Percentiles rank a stretch among this genome's conserved stretches.
These are phyloP conservation scores for Microcos paniculata DNA, from an alignment of 345 rosid genomes.

Conservation along the genomic window DNA sequence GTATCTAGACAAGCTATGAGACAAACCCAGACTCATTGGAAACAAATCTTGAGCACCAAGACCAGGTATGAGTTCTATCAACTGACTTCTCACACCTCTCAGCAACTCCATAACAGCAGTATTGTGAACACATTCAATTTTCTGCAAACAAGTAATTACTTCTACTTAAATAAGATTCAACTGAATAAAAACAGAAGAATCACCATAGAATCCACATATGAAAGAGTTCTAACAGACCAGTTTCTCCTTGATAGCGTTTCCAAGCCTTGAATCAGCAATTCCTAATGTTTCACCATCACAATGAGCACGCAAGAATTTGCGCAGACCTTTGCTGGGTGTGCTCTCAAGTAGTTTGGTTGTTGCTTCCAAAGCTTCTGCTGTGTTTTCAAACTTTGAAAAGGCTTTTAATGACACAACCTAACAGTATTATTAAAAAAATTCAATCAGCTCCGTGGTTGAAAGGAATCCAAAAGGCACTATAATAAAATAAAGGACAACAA, in stretches of 20 bases:
- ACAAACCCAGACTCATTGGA: slow-evolving; percentile 95
- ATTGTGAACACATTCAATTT: slow-evolving; percentile 93
- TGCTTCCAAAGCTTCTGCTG: slow-evolving; percentile 81
- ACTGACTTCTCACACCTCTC: slow-evolving; percentile 84
- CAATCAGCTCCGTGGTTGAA: neutral
- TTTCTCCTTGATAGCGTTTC: slow-evolving; percentile 86
- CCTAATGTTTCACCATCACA: slow-evolving; percentile 69
- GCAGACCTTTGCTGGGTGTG: slow-evolving; percentile 67
- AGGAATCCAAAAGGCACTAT: neutral
- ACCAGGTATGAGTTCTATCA: slow-evolving; percentile 83
- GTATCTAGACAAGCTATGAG: slow-evolving; percentile 90
- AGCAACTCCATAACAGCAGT: slow-evolving; percentile 84
- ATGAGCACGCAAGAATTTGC: slow-evolving; percentile 72
- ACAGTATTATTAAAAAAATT: neutral
- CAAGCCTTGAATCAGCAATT: slow-evolving; percentile 93
- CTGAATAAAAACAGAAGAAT: neutral
- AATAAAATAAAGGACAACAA: neutral
- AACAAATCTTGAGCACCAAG: slow-evolving; percentile 76
- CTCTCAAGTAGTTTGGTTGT: slow-evolving; percentile 72
- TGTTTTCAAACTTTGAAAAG: slow-evolving; percentile 87
- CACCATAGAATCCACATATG: neutral
- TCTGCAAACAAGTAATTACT: slow-evolving; percentile 41
- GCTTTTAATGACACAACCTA: slow-evolving; percentile 82
- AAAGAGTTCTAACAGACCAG: slow-evolving; percentile 42
- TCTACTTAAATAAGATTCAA: slow-evolving; percentile 6